Conservation (phyloP, 805 yeast species). For the Wickerhamiella sergipiensis region DNA sequence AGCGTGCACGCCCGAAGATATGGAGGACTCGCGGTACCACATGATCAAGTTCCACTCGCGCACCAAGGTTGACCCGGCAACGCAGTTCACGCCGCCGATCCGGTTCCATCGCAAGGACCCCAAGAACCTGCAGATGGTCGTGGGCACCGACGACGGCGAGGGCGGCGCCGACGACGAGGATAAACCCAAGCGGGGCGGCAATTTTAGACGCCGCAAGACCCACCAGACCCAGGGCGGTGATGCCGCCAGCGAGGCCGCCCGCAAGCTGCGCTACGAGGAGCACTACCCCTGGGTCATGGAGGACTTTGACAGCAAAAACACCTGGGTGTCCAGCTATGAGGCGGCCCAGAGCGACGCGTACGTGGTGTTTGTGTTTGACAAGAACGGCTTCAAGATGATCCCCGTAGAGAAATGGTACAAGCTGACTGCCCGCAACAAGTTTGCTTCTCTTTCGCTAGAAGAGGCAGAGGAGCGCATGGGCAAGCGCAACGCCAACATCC, state of each 20-base stretch:
- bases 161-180: conserved; percentile 7
- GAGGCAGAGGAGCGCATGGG: conserved; percentile 95
- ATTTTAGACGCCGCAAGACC: conserved; percentile 45
- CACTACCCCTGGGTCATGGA: conserved; percentile 97
- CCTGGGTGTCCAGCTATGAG: conserved; percentile 92
- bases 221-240: conserved; percentile 70
- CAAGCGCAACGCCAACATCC: conserved; percentile 49
- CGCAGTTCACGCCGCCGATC: conserved; percentile 67
- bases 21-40: conserved; percentile 64
- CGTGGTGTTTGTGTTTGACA: conserved; percentile 72
- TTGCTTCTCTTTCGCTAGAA: conserved; percentile 84
- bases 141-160: conserved; percentile 22
- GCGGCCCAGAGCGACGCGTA: conserved; percentile 81
- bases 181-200: conserved; percentile 28
- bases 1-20: conserved; percentile 59
- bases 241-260: conserved; percentile 69
- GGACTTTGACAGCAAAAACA: conserved; percentile 86
- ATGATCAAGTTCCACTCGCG: conserved; percentile 68
- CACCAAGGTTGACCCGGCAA: conserved; percentile 54
- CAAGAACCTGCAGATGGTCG: conserved; percentile 72
- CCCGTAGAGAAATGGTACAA: conserved; percentile 92
- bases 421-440: conserved; percentile 85
- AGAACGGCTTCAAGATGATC: conserved; percentile 79
- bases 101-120: conserved; percentile 91
- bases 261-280: conserved; percentile 84